Evolutionary conservation across 306 rosid genomes (phyloP), one percentile per base, ranked within the genome.

Genomic region (Parietaria judaica): DNA sequence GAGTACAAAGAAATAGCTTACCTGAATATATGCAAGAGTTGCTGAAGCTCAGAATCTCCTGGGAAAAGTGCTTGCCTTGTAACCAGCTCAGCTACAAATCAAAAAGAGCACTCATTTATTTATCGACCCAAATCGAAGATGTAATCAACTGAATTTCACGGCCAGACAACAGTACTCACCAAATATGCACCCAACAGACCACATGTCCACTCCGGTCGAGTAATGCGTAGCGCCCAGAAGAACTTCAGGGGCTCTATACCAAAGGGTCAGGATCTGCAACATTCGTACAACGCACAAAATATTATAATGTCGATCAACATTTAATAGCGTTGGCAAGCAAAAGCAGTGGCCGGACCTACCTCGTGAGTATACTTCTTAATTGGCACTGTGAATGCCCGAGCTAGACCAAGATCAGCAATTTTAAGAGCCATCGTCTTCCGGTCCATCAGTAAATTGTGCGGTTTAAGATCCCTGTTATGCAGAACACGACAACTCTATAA

Each of bases 201-300:
- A 92, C 58, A 92, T 82, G 58, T 92, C 99, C 17, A 92, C 96
- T 0, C 85, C 99, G 60, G 88, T 92, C 36, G 99, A 92, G 85
- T 92, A 92, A 78, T 88, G 95, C 35, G 99, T 88, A 4, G 90
- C 83, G n/a, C 99, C 96, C 66, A 92, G 55, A 64, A 92, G 96
- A 55, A 92, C 99, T 76, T 92, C 96, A 37, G 96, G 96, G 35
- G 99, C 99, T 80, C 96, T 84, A 64, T 92, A 88, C 96, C 96
- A 92, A 11, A 92, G 88, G 36, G 96, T 92, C 53, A 88, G 64
- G 56, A 88, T 88, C 95, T 87, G 87, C 63, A 74, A 60, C 60
- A 39, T 38, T 6, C 11, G 47, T 39, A 41, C 2, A 16, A 17
- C 6, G 11, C 3, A 45, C 43, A 39, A 41, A 10, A 36, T 3